Conservation (phyloP, 106 monocot species). For the Dendrobium officinale region DNA sequence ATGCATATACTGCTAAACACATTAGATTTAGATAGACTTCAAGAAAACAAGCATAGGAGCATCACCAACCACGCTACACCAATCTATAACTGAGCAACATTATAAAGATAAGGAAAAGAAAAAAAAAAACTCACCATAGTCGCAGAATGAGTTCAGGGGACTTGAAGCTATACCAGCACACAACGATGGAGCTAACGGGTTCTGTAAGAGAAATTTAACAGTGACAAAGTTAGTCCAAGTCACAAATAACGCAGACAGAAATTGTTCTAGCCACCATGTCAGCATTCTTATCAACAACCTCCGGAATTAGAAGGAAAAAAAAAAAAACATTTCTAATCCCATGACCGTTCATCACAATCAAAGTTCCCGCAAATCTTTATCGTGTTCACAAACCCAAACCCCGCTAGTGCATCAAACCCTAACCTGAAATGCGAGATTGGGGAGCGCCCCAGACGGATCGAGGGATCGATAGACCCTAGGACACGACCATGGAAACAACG, state of each 20-base stretch:
- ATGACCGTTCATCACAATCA: neutral
- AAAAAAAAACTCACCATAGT: neutral
- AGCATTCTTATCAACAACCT: neutral
- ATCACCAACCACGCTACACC: neutral
- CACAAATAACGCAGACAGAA: neutral
- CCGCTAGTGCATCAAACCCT: no score
- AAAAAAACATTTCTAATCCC: neutral
- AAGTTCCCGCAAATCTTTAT: neutral
- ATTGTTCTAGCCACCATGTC: neutral
- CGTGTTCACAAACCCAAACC: neutral
- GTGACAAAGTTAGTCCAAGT: neutral
- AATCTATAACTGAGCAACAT: neutral
- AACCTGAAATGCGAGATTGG: neutral
- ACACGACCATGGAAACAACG: neutral
- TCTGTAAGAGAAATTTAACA: neutral
- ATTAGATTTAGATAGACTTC: neutral
- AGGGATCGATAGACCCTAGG: neutral
- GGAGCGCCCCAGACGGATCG: neutral
- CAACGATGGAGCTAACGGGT: neutral
- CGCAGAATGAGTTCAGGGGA: neutral
- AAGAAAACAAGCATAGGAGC: neutral
- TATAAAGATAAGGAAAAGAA: neutral
- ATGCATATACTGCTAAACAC: neutral
- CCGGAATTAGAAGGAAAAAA: neutral
- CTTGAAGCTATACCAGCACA: neutral